Base-by-base conservation (phyloP, 1,139 yeast genomes). In the Schizosaccharomyces versatilis region DNA sequence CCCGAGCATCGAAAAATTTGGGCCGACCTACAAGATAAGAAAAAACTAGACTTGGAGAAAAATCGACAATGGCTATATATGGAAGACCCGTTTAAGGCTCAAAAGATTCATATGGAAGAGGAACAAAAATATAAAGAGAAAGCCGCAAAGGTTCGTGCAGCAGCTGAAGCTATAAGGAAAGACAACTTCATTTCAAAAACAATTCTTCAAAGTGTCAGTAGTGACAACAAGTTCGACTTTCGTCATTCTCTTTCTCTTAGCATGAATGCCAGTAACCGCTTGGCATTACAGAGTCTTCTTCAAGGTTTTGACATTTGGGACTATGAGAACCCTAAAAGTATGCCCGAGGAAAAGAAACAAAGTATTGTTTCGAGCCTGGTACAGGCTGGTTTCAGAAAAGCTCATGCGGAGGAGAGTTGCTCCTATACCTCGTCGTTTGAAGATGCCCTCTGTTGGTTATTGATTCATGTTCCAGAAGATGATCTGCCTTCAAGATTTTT, bases 401-500 rank as follows among this genome's bases (percentile, higher is more conserved):
- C 75, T 1, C 96, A 88, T 63, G 77, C 82, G 1, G 68, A 69
- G 3, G 97, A 90, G 62, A 79, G 96, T 0, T 68, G 84, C 55
- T 68, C 71, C 41, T 82, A 82, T 62, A 75, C 85, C 2, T 61
- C 67, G 1, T 64, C 73, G 0, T 57, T 65, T 40, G 74, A 75
- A 56, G 62, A 61, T 1, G 79, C 80, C 48, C 1, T 68, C 84
- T 93, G 90, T 54, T 90, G 95, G 84, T 73, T 88, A 24, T 68
- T 88, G 12, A 80, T 88, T 61, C 93, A 88, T 63, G 75, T 88
- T 2, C 97, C 97, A 0, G 96, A 88, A 62, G 97, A 86, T 64
- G 98, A 90, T 63, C 69, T 90, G 51, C 98, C 98, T 0, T 61
- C 61, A 12, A 63, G 17, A 65, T 74, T 54, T 75, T 75, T 64